These are phyloP conservation scores for Phytophthora sansomeana DNA, from an alignment of 352 stramenopile genomes.

Conservation along the genomic window DNA sequence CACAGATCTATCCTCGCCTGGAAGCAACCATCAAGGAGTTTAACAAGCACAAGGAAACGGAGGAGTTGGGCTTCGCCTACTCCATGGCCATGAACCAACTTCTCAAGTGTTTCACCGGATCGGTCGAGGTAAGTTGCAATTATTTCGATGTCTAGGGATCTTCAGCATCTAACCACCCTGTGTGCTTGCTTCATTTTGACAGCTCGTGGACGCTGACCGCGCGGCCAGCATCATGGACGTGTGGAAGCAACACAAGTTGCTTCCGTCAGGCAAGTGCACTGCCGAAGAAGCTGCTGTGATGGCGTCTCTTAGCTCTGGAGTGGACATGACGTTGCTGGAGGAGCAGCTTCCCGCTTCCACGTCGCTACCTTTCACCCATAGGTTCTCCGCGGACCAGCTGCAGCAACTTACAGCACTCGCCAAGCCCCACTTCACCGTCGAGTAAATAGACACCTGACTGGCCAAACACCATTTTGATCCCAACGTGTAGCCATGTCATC, in stretches of 20 bases:
- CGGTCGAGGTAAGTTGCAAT: slow-evolving; percentile 64
- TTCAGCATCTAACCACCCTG: slow-evolving; percentile 6
- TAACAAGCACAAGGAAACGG: slow-evolving; percentile 63
- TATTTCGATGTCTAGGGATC: background rate
- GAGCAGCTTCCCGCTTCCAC: slow-evolving; percentile 59
- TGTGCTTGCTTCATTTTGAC: slow-evolving; percentile 8
- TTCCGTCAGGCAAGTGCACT: slow-evolving; percentile 34
- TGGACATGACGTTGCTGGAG: slow-evolving; percentile 69
- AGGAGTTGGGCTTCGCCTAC: slow-evolving; percentile 84
- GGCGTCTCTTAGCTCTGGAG: slow-evolving; percentile 58
- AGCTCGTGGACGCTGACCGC: slow-evolving; percentile 65
- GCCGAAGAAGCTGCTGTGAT: slow-evolving; percentile 66
- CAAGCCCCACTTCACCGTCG: slow-evolving; percentile 46
- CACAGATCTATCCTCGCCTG: slow-evolving; percentile 79
- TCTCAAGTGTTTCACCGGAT: slow-evolving; percentile 84
- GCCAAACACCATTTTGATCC: slow-evolving; percentile 11
- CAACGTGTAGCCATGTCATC: slow-evolving; percentile 10
- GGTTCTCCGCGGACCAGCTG: slow-evolving; percentile 54
- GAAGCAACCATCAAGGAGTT: slow-evolving; percentile 68
- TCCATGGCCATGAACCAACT: slow-evolving; percentile 80
- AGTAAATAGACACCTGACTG: slow-evolving; percentile 29
- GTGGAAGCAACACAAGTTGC: slow-evolving; percentile 44
- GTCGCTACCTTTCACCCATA: slow-evolving; percentile 41
- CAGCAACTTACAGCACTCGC: slow-evolving; percentile 40
- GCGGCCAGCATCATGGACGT: slow-evolving; percentile 47